Conservation (phyloP, 2,329 filamentous ascomycete species). For the Byssoonygena ceratinophila region DNA sequence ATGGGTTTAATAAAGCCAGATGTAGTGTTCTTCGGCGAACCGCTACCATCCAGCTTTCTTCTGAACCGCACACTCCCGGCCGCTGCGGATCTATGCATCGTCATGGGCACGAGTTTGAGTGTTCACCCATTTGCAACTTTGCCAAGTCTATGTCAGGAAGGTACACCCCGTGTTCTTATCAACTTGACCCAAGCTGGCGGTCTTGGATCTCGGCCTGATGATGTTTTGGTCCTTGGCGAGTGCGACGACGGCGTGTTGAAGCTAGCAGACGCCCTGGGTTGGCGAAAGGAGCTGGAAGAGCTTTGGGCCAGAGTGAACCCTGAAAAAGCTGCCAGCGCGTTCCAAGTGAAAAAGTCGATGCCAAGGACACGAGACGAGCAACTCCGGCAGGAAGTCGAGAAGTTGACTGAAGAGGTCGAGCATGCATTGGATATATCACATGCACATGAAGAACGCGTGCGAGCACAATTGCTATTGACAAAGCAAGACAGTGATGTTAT, state of each 20-base stretch:
- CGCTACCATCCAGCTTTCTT: slow-evolving; percentile 57
- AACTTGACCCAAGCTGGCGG: slow-evolving; percentile 76
- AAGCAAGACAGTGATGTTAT: background rate
- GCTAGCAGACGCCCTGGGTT: slow-evolving; percentile 70
- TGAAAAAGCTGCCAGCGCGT: slow-evolving; percentile 42
- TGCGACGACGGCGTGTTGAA: slow-evolving; percentile 73
- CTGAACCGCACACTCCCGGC: slow-evolving; percentile 45
- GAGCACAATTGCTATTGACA: slow-evolving; percentile 21
- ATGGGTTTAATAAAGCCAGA: slow-evolving; percentile 80
- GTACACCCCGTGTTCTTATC: slow-evolving; percentile 68
- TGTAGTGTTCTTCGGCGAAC: slow-evolving; percentile 87
- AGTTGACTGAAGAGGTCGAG: slow-evolving; percentile 49
- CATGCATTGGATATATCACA: slow-evolving; percentile 42
- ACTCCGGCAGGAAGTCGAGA: slow-evolving; percentile 48
- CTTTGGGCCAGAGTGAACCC: slow-evolving; percentile 62
- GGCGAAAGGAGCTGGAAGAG: slow-evolving; percentile 69
- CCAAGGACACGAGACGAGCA: slow-evolving; percentile 44
- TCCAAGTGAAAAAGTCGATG: slow-evolving; percentile 25
- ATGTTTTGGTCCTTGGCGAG: slow-evolving; percentile 71
- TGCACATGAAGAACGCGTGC: slow-evolving; percentile 36
- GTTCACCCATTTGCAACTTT: slow-evolving; percentile 85
- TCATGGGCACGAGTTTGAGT: slow-evolving; percentile 78
- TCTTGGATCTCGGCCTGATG: slow-evolving; percentile 65
- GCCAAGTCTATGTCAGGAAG: slow-evolving; percentile 52
- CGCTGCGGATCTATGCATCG: slow-evolving; percentile 64